These are phyloP conservation scores for Obelidium mucronatum DNA, from an alignment of 192 early-diverging fungal species.

Conservation along the genomic window DNA sequence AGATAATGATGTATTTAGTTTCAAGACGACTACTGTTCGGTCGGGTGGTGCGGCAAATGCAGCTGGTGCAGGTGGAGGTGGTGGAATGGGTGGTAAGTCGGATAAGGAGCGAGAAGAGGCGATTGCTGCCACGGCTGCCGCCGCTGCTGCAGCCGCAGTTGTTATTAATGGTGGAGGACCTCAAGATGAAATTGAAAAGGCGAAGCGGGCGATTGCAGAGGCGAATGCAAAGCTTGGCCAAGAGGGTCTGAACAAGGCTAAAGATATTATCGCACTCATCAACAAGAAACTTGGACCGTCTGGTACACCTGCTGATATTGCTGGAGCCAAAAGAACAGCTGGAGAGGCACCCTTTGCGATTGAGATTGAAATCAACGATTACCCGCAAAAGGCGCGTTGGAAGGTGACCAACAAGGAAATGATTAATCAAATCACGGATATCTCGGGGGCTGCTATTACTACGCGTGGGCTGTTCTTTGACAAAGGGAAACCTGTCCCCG, in stretches of 20 bases:
- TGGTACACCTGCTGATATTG: constrained; percentile 30
- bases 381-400: constrained; percentile 93
- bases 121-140: constrained; percentile 25
- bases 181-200: constrained; percentile 55
- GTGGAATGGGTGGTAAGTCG: constrained; percentile 47
- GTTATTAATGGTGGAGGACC: constrained; percentile 47
- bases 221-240: constrained; percentile 60
- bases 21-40: constrained; percentile 18
- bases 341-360: constrained; percentile 63
- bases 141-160: constrained; percentile 47
- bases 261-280: constrained; percentile 65
- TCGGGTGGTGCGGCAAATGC: neutral
- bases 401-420: constrained; percentile 95
- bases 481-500: constrained; percentile 79
- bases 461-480: constrained; percentile 90
- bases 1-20: constrained; percentile 28
- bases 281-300: constrained; percentile 58
- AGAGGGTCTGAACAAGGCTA: constrained; percentile 56
- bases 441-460: constrained; percentile 94
- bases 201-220: constrained; percentile 64
- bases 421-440: constrained; percentile 91
- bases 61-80: constrained; percentile 35
- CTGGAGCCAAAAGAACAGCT: constrained; percentile 42
- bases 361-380: constrained; percentile 99
- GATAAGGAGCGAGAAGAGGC: constrained; percentile 40